These are phyloP conservation scores for Solanum ahanhuiri DNA, from an alignment of 257 asterid species.

Conservation along the genomic window DNA sequence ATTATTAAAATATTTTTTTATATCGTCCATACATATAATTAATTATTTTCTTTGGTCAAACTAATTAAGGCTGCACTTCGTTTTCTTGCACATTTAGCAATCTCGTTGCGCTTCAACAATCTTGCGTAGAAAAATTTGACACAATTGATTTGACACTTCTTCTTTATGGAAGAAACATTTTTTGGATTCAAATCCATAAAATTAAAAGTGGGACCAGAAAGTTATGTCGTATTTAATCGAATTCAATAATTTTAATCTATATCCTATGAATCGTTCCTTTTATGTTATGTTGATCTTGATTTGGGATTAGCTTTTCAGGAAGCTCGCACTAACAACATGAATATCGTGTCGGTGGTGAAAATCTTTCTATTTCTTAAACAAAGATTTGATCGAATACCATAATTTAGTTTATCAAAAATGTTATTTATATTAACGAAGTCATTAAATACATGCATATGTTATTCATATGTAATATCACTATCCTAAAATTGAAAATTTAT, in stretches of 20 bases:
- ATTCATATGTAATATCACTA: not conserved
- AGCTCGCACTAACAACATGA: not conserved
- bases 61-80: not conserved
- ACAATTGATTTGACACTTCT: not conserved
- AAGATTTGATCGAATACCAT: not conserved
- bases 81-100: not conserved
- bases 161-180: not conserved
- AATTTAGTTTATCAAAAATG: not conserved
- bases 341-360: accelerated
- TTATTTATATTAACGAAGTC: not conserved
- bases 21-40: too few relatives aligned
- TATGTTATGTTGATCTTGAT: not conserved
- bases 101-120: not conserved
- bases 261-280: too few relatives aligned
- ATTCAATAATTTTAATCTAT: not conserved
- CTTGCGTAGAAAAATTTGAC: not conserved
- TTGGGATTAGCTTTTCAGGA: not conserved
- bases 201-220: not conserved
- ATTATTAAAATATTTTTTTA: not conserved
- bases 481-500: not conserved
- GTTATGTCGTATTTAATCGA: not conserved
- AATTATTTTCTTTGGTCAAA: not conserved
- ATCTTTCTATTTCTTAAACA: accelerated
- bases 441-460: not conserved
- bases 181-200: not conserved